These are phyloP conservation scores for Pneumocystis sp. DNA, from an alignment of 1,139 yeast genomes.

Conservation along the genomic window DNA sequence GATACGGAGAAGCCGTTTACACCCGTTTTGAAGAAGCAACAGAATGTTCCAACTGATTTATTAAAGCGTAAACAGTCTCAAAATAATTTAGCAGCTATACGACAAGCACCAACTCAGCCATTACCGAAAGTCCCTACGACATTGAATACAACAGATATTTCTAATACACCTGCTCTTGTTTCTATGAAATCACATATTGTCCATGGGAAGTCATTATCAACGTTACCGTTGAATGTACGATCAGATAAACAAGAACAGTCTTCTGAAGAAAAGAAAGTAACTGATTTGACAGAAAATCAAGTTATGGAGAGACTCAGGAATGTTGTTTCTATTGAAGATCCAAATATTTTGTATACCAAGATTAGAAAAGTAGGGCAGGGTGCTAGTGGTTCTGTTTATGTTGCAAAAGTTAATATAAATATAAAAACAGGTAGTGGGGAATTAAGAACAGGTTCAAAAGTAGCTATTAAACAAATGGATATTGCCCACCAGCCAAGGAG, in stretches of 20 bases:
- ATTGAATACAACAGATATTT: slow-evolving; percentile 21
- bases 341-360: slow-evolving; percentile 69
- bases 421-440: slow-evolving; percentile 26
- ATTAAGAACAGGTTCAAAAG: slow-evolving; percentile 18
- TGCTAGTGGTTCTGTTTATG: slow-evolving; percentile 89
- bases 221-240: neutral
- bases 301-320: slow-evolving; percentile 68
- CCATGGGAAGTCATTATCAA: neutral
- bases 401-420: slow-evolving; percentile 38
- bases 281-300: slow-evolving; percentile 73
- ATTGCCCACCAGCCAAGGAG: slow-evolving; percentile 87
- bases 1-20: neutral
- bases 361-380: slow-evolving; percentile 98
- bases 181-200: slow-evolving; percentile 27
- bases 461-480: slow-evolving; percentile 93
- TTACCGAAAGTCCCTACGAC: slow-evolving; percentile 9
- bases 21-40: neutral
- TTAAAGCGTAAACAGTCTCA: neutral
- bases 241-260: slow-evolving; percentile 14
- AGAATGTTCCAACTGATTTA: neutral
- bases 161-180: slow-evolving; percentile 22
- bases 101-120: neutral
- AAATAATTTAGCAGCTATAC: neutral
- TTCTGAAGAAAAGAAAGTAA: slow-evolving; percentile 44
- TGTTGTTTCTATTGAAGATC: slow-evolving; percentile 73